Base-by-base conservation (phyloP, 2,329 filamentous ascomycete genomes). In the Zalaria obscura region DNA sequence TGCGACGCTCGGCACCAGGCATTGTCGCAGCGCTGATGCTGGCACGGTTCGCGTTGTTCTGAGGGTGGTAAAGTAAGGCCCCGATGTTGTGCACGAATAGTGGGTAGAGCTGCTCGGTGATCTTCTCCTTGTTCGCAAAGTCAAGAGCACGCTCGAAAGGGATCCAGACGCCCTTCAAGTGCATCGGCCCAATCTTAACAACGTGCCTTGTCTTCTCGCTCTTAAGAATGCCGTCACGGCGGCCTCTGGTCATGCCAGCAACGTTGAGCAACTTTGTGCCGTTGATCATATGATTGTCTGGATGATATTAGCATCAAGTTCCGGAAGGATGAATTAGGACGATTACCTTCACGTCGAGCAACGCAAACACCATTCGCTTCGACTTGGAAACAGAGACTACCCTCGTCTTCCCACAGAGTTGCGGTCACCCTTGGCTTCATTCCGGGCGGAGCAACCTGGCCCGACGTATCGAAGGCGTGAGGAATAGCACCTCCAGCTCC, bases 81-180 rank as follows among this genome's bases (percentile, higher is more conserved):
- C 86, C 86, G 58, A 96, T 96, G 64, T 96, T 93, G 64, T 96
- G 88, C 33, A 96, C 91, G 60, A 98, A 98, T 38, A 98, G 70
- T 40, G 91, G 91, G 61, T 96, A 98, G 41, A 96, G 68, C 38
- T 88, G 69, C 64, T 96, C 89, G 0, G 91, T 96, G 49, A 96
- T 98, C 67, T 96, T 96, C 64, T 98, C 91, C 72, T 95, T 96
- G 69, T 98, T 98, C 50, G 91, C 91, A 59, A 98, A 96, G 55
- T 96, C 91, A 41, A 98, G 68, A n/a, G 91, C 91, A 50, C 91
- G 81, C 53, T 96, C 91, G 54, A 93, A 96, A 2, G 91, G 91
- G 55, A 98, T 98, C 87, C 88, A 94, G 50, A 94, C 88, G 56
- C 91, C 91, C 67, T 98, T 98, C 36, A 98, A 67, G 59, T 96